phyloP scores from a whole-genome alignment of 1,139 yeast species.

The Hyphopichia fennica region DNA sequence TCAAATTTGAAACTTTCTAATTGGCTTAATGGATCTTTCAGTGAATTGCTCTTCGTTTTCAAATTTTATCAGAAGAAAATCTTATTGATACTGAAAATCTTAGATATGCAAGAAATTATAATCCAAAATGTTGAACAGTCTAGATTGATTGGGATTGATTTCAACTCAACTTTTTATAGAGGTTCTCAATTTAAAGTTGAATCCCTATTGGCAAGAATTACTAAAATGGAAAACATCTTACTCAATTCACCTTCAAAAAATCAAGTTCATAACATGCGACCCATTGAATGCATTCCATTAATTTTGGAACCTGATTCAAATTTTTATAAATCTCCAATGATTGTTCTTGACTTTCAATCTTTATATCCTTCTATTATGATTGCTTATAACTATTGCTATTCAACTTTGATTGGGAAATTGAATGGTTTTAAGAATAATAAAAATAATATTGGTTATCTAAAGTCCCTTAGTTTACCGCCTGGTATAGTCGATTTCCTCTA shows the following conservation, averaged over 20 bases:
- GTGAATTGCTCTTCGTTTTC: conserved; percentile 38
- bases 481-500: conserved; percentile 57
- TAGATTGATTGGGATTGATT: conserved; percentile 84
- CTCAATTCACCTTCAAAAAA: conserved; percentile 77
- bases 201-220: conserved; percentile 69
- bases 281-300: conserved; percentile 84
- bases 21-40: conserved; percentile 42
- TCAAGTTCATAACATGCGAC: conserved; percentile 82
- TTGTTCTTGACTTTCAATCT: conserved; percentile 91
- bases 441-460: conserved; percentile 38
- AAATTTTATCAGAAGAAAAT: conserved; percentile 55
- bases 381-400: conserved; percentile 89
- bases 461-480: conserved; percentile 48
- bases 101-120: conserved; percentile 65
- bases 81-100: conserved; percentile 45
- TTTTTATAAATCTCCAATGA: conserved; percentile 83
- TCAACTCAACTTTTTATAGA: conserved; percentile 79
- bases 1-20: conserved; percentile 48
- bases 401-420: conserved; percentile 78
- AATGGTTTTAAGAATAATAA: conserved; percentile 46
- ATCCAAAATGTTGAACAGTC: conserved; percentile 81
- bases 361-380: conserved; percentile 89
- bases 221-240: conserved; percentile 73
- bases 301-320: conserved; percentile 90
- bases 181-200: conserved; percentile 96